Conservation (phyloP, 768 basidiomycete species). For the Daedalea quercina region DNA sequence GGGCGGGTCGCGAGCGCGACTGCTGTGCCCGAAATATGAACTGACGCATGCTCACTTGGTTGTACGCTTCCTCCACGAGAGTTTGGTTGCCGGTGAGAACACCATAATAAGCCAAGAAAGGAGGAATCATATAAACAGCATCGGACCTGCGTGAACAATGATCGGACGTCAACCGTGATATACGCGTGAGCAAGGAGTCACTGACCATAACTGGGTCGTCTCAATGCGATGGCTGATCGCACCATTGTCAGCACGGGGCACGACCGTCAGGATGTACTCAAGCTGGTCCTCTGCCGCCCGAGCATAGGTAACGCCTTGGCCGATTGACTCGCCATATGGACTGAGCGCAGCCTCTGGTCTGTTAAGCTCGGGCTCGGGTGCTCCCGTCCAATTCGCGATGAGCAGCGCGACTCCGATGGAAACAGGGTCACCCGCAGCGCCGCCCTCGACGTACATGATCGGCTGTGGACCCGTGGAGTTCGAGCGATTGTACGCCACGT, state of each 20-base stretch:
- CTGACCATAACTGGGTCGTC: constrained; percentile 69
- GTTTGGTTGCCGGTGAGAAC: constrained; percentile 49
- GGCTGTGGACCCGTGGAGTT: constrained; percentile 47
- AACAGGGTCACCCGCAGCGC: constrained; percentile 72
- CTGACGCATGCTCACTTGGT: constrained; percentile 31
- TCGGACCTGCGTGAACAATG: constrained; percentile 49
- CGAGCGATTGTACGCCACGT: constrained; percentile 42
- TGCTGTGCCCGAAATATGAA: no score
- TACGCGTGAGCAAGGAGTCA: neutral
- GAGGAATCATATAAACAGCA: constrained; percentile 81
- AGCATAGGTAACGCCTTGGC: constrained; percentile 47
- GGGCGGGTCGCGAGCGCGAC: no score
- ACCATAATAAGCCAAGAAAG: constrained; percentile 84
- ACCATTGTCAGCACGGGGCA: constrained; percentile 62
- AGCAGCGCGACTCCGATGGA: constrained; percentile 70
- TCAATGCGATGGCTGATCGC: constrained; percentile 74
- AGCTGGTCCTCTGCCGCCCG: constrained; percentile 63
- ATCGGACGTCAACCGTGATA: neutral
- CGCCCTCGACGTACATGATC: constrained; percentile 42
- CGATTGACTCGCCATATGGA: neutral
- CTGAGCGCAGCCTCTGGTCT: neutral
- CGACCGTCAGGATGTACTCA: constrained; percentile 47
- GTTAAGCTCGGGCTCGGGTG: neutral
- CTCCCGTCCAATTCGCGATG: constrained; percentile 49
- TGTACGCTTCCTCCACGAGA: constrained; percentile 57